Percentiles rank a stretch among this genome's conserved stretches.
These are phyloP conservation scores for Boechera retrofracta DNA, from an alignment of 345 rosid genomes.

Conservation along the genomic window DNA sequence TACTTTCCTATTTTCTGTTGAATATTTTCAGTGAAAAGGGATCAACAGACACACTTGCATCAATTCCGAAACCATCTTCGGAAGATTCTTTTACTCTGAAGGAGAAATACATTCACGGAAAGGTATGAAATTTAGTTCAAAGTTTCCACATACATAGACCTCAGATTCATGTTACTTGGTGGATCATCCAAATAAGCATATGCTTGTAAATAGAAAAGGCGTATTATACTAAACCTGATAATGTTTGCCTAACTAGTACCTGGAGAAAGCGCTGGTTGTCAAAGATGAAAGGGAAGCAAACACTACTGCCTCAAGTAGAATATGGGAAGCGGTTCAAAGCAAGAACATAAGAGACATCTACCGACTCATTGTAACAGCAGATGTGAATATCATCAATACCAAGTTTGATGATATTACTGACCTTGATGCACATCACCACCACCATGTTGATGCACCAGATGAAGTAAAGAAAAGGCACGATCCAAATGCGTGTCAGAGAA, in stretches of 20 bases:
- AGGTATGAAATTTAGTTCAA: slow-evolving; percentile 53
- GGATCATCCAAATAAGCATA: neutral
- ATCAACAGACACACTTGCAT: slow-evolving; percentile 28
- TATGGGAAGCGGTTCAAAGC: slow-evolving; percentile 81
- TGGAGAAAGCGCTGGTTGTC: slow-evolving; percentile 63
- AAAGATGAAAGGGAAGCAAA: slow-evolving; percentile 47
- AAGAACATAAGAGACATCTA: slow-evolving; percentile 71
- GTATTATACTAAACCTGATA: slow-evolving; percentile 10
- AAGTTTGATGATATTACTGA: slow-evolving; percentile 57
- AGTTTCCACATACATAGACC: neutral
- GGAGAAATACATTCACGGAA: slow-evolving; percentile 79
- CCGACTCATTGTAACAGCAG: slow-evolving; percentile 61
- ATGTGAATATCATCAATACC: slow-evolving; percentile 56
- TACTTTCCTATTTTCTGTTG: slow-evolving; percentile 13
- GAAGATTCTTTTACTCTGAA: slow-evolving; percentile 55
- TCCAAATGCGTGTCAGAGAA: slow-evolving; percentile 67
- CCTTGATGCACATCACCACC: slow-evolving; percentile 52
- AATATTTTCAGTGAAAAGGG: slow-evolving; percentile 53
- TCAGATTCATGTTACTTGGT: slow-evolving; percentile 5
- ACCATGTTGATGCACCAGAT: slow-evolving; percentile 41
- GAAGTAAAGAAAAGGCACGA: slow-evolving; percentile 47
- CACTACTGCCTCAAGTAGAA: slow-evolving; percentile 40
- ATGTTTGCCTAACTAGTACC: slow-evolving; percentile 58
- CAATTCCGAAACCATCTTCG: slow-evolving; percentile 66
- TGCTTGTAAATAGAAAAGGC: neutral